phyloP scores from a whole-genome alignment of 805 yeast species.

The Starmera quercuum region DNA sequence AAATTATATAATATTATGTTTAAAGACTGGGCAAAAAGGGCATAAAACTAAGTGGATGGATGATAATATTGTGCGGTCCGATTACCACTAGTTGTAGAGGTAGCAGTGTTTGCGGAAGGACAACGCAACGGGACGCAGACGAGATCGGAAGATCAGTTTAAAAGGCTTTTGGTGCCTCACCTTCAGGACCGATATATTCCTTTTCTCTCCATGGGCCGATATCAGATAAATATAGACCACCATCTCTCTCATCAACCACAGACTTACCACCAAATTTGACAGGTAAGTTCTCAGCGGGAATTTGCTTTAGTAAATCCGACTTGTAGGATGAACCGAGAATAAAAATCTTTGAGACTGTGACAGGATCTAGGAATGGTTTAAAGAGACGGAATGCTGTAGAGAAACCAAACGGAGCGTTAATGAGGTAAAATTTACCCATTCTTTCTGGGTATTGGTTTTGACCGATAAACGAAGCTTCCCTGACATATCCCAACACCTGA shows the following conservation, averaged over 20 bases:
- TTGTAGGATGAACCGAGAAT: slow-evolving; percentile 75
- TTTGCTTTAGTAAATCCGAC: slow-evolving; percentile 80
- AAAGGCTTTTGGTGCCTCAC: slow-evolving; percentile 73
- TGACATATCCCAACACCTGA: slow-evolving; percentile 80
- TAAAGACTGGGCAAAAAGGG: too few species aligned
- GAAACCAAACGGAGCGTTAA: slow-evolving; percentile 97
- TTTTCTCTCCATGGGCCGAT: slow-evolving; percentile 97
- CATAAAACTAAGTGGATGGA: too few species aligned
- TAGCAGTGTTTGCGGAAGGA: too few species aligned
- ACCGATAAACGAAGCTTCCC: slow-evolving; percentile 89
- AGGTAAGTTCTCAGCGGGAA: slow-evolving; percentile 91
- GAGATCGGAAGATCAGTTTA: too few species aligned
- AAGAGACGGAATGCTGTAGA: slow-evolving; percentile 86
- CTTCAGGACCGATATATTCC: slow-evolving; percentile 87
- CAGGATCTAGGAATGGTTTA: slow-evolving; percentile 95
- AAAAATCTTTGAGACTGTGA: slow-evolving; percentile 90
- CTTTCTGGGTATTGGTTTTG: slow-evolving; percentile 98
- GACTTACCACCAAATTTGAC: slow-evolving; percentile 83
- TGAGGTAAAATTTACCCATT: slow-evolving; percentile 95
- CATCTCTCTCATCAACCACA: slow-evolving; percentile 53
- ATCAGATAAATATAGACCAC: slow-evolving; percentile 83
- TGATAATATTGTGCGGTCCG: too few species aligned
- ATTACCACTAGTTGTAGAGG: too few species aligned
- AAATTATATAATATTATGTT: too few species aligned
- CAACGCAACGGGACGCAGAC: too few species aligned